Conservation (phyloP, 768 basidiomycete species). For the Mrakia gelida region DNA sequence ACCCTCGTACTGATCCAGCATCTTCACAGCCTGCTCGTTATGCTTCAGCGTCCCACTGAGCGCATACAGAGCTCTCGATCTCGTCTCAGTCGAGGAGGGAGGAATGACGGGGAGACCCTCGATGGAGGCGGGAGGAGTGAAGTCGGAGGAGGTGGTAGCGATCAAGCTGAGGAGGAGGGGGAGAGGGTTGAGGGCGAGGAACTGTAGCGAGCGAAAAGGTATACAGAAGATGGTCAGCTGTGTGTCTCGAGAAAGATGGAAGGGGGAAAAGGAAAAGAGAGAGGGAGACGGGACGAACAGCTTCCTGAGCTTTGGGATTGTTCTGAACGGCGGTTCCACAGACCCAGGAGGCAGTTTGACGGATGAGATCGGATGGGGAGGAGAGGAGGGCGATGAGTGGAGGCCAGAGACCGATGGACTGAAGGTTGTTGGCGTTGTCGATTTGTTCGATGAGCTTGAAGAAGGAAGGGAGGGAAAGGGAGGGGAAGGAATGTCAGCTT, state of each 20-base stretch:
- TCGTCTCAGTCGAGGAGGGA: conserved; percentile 35
- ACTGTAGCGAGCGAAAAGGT: conserved; percentile 33
- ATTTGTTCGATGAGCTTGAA: conserved; percentile 74
- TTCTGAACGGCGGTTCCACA: conserved; percentile 78
- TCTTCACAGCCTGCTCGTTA: conserved; percentile 60
- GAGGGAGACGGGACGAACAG: conserved; percentile 50
- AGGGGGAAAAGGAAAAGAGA: no score
- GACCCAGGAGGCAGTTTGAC: conserved; percentile 67
- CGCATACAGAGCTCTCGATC: conserved; percentile 63
- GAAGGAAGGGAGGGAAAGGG: background rate
- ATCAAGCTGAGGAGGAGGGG: conserved; percentile 61
- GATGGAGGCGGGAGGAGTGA: conserved; percentile 28
- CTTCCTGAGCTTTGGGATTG: conserved; percentile 75
- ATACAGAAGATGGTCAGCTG: background rate
- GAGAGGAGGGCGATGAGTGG: conserved; percentile 64
- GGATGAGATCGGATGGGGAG: conserved; percentile 58
- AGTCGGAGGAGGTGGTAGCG: conserved; percentile 44
- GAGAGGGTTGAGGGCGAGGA: conserved; percentile 57
- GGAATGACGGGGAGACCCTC: conserved; percentile 18
- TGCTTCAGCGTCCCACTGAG: conserved; percentile 76
- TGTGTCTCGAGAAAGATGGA: no score
- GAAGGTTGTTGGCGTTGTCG: conserved; percentile 84
- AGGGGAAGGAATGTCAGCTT: conserved; percentile 8
- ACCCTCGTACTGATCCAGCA: conserved; percentile 49
- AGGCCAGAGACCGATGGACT: conserved; percentile 71